These are phyloP conservation scores for Scalesia atractyloides DNA, from an alignment of 129 eudicot genomes.

Conservation along the genomic window DNA sequence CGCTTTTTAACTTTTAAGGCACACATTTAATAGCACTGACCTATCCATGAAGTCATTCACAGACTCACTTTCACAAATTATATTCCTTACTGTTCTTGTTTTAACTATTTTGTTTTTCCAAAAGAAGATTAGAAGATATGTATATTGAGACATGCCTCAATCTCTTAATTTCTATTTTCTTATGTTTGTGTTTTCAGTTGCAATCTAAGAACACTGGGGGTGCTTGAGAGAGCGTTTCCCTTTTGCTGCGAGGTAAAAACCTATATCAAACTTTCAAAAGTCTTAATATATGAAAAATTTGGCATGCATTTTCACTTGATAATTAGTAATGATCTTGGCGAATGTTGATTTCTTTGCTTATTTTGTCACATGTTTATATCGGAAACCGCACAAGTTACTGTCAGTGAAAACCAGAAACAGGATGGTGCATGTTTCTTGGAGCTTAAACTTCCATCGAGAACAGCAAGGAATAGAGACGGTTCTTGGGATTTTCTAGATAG, in stretches of 20 bases:
- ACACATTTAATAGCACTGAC: neutral
- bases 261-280: slow-evolving; percentile 16
- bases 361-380: slow-evolving; percentile 30
- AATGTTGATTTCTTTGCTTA: neutral
- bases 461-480: slow-evolving; percentile 37
- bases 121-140: slow-evolving; percentile 1
- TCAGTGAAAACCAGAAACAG: slow-evolving; percentile 48
- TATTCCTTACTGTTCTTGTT: neutral
- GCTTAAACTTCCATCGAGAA: slow-evolving; percentile 59
- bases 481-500: slow-evolving; percentile 73
- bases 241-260: slow-evolving; percentile 73
- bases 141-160: slow-evolving; percentile 20
- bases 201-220: slow-evolving; percentile 66
- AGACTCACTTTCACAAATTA: neutral
- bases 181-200: slow-evolving; percentile 38
- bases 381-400: slow-evolving; percentile 67
- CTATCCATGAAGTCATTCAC: neutral
- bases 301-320: slow-evolving; percentile 10
- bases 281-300: neutral
- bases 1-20: neutral
- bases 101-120: neutral
- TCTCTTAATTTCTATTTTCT: neutral
- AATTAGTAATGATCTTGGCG: neutral
- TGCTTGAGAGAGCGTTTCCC: slow-evolving; percentile 60
- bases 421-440: slow-evolving; percentile 78